Base-by-base conservation (phyloP, 352 stramenopile genomes). In the Phytophthora sansomeana region DNA sequence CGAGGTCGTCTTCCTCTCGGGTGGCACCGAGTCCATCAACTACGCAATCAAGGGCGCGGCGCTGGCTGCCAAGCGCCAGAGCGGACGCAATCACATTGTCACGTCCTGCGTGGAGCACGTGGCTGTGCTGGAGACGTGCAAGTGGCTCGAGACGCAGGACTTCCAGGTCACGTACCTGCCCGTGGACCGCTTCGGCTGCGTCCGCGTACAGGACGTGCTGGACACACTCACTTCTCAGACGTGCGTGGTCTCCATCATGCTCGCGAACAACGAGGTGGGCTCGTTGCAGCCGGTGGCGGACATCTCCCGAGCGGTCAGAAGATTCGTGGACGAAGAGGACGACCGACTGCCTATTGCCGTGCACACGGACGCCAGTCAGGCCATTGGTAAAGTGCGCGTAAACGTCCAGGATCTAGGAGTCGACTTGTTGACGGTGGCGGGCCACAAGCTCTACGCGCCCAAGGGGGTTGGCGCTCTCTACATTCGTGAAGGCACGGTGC, bases 251-350 rank as follows among this genome's bases (percentile, higher is more conserved):
- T 98, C 97, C 1, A 67, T 99, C 47, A 99, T 99, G 97, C 86
- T 98, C 17, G 96, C 97, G n/a, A 99, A 99, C 72, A 99, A 99
- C 72, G 97, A 99, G 82, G 91, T 98, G 29, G 97, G 97, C 32
- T 95, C 96, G 26, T 73, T 99, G 24, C 95, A 99, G 75, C 96
- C 96, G 4, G 90, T 99, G 17, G 80, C 81, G 1, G 83, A 97
- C 43, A 96, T 99, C 44, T 80, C 85, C 5, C 53, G 67, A 26
- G 72, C 71, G 6, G 70, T 90, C 54, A 67, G 69, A 43, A 70
- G 66, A 43, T 74, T 72, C 44, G 74, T 72, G 13, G 56, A 63
- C 8, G 56, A 77, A 8, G n/a, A 75, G 24, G 53, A 76, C 24
- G 49, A 67, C n/a, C 65, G 66, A 3, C 35, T 70, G 41, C 58